These are phyloP conservation scores for Citrus glauca DNA, from an alignment of 345 rosid species.

Conservation along the genomic window DNA sequence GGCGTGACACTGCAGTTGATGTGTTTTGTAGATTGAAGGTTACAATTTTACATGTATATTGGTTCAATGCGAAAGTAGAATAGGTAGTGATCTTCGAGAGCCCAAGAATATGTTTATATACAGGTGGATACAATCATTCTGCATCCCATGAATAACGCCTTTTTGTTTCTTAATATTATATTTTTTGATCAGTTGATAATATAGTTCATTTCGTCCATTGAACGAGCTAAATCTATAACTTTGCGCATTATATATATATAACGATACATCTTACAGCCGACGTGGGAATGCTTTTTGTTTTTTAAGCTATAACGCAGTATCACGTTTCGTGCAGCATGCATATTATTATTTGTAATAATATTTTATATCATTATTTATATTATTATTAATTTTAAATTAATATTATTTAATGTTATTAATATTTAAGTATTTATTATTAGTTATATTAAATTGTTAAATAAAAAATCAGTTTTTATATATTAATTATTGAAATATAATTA, in stretches of 20 bases:
- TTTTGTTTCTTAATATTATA: not conserved
- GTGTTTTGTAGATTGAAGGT: slow-evolving; percentile 15
- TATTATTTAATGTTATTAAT: too few species aligned
- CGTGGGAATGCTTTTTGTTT: too few species aligned
- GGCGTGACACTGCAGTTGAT: slow-evolving; percentile 5
- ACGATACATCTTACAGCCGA: too few species aligned
- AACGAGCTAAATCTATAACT: slow-evolving; percentile 3
- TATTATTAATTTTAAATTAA: too few species aligned
- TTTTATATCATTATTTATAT: too few species aligned
- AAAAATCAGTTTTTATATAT: too few species aligned
- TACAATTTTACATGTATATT: slow-evolving; percentile 23
- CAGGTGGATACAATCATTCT: slow-evolving; percentile 23
- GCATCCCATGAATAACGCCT: slow-evolving; percentile 11
- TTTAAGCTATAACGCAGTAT: too few species aligned
- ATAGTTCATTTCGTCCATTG: slow-evolving; percentile 13
- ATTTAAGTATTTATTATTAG: too few species aligned
- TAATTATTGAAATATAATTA: too few species aligned
- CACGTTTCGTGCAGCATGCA: too few species aligned
- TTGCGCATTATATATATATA: not conserved
- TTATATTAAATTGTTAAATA: too few species aligned
- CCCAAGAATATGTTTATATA: slow-evolving; percentile 4
- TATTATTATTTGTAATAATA: too few species aligned
- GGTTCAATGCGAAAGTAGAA: slow-evolving; percentile 26
- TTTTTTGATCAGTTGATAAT: slow-evolving; percentile 17
- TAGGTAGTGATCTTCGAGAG: slow-evolving; percentile 26